Percentiles rank a stretch among this genome's conserved stretches.
These are phyloP conservation scores for Gardenia jasminoides DNA, from an alignment of 257 asterid species.

Conservation along the genomic window DNA sequence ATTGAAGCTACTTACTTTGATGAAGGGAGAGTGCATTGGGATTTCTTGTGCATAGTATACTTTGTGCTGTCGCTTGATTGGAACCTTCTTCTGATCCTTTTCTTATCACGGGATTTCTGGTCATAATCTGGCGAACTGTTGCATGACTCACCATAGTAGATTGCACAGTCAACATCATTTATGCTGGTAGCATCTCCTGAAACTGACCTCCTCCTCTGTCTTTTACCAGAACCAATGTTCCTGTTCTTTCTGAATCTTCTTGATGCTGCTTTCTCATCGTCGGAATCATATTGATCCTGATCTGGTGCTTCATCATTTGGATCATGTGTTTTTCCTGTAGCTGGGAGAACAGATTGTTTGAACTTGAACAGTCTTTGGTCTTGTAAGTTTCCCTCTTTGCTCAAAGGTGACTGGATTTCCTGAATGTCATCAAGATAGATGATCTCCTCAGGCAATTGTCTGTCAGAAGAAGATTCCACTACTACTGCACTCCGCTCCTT, in stretches of 20 bases:
- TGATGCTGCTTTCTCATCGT: constrained; percentile 15
- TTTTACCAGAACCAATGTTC: constrained; percentile 23
- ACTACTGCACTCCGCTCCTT: background rate
- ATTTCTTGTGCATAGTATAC: constrained; percentile 16
- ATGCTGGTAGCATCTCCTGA: constrained; percentile 21
- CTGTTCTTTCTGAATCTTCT: constrained; percentile 15
- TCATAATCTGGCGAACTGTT: constrained; percentile 23
- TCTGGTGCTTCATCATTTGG: background rate
- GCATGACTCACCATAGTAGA: constrained; percentile 39
- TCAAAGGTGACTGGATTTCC: constrained; percentile 48
- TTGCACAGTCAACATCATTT: constrained; percentile 33
- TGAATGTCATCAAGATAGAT: constrained; percentile 60
- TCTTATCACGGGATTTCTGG: constrained; percentile 16
- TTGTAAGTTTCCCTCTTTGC: constrained; percentile 32
- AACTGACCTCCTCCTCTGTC: constrained; percentile 41
- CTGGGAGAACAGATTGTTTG: constrained; percentile 32
- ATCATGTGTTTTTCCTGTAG: constrained; percentile 1
- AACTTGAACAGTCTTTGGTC: constrained; percentile 74
- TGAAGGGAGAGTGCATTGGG: constrained; percentile 1
- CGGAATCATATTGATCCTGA: background rate
- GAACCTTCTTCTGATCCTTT: constrained; percentile 23
- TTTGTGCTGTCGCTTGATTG: constrained; percentile 9
- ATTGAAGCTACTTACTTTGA: constrained; percentile 17
- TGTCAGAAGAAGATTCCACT: constrained; percentile 40
- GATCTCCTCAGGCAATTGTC: constrained; percentile 39